These are phyloP conservation scores for Berberis thunbergii DNA, from an alignment of 164 flowering plant species.

Conservation along the genomic window DNA sequence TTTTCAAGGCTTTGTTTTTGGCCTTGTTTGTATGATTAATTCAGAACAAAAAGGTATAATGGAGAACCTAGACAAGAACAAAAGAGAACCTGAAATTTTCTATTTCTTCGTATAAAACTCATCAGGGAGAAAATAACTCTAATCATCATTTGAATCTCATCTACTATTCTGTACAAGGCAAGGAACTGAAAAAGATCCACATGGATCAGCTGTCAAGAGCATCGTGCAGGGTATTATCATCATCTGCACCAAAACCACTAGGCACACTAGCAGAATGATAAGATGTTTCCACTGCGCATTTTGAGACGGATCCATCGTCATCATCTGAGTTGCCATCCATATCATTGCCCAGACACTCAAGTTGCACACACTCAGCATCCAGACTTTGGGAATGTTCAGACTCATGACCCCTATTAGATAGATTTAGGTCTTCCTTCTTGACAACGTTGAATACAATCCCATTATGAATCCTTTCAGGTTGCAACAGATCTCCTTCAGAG, in stretches of 20 bases:
- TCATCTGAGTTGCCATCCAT: slow-evolving; percentile 46
- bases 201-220: neutral
- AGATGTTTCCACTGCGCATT: too few relatives aligned
- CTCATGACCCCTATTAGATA: slow-evolving; percentile 27
- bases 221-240: neutral
- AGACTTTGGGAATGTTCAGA: slow-evolving; percentile 25
- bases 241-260: neutral
- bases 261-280: too few relatives aligned
- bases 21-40: too few relatives aligned
- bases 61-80: too few relatives aligned
- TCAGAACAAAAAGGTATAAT: too few relatives aligned
- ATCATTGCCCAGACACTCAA: slow-evolving; percentile 57
- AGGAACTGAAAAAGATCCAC: neutral
- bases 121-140: too few relatives aligned
- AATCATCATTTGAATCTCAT: neutral
- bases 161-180: neutral
- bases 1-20: too few relatives aligned
- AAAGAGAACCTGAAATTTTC: too few relatives aligned
- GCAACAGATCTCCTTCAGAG: slow-evolving; percentile 85
- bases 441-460: slow-evolving; percentile 78
- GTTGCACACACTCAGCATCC: slow-evolving; percentile 58
- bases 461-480: slow-evolving; percentile 63
- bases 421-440: slow-evolving; percentile 49
- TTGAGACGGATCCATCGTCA: slow-evolving; percentile 19
- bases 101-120: too few relatives aligned